Conservation (phyloP, 2,329 filamentous ascomycete genomes). For the Rasamsonia emersonii region DNA sequence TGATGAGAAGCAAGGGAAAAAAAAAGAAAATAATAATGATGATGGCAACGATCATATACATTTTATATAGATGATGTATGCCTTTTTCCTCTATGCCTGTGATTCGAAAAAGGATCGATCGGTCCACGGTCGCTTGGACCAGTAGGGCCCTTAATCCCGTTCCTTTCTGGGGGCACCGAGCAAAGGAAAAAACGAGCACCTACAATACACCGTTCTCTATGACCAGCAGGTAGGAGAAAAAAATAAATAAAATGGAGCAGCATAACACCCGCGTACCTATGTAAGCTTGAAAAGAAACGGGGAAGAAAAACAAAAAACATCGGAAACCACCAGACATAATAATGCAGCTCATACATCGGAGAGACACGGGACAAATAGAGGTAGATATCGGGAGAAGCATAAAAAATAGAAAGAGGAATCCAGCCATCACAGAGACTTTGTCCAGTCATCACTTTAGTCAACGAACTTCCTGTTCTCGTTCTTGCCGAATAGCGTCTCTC, state of each 20-base stretch:
- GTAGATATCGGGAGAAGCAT: slow-evolving; percentile 5
- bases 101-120: no score
- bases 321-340: not conserved
- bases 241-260: not conserved
- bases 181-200: not conserved
- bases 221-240: not conserved
- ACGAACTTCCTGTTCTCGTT: slow-evolving; percentile 95
- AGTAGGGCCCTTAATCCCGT: no score
- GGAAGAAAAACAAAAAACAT: slow-evolving; percentile 2
- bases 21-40: no score
- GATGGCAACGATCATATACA: no score
- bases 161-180: no score
- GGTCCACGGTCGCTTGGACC: no score
- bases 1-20: no score
- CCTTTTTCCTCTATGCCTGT: no score
- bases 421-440: no score
- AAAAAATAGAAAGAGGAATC: slow-evolving; percentile 2
- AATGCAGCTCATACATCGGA: slow-evolving; percentile 4
- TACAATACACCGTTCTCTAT: slow-evolving; percentile 6
- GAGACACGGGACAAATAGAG: slow-evolving; percentile 1
- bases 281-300: slow-evolving; percentile 3
- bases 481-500: slow-evolving; percentile 81
- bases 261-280: not conserved
- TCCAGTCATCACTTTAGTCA: no score
- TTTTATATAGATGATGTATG: no score